Conservation (phyloP, 2,329 filamentous ascomycete species). For the Colletotrichum shisoi region DNA sequence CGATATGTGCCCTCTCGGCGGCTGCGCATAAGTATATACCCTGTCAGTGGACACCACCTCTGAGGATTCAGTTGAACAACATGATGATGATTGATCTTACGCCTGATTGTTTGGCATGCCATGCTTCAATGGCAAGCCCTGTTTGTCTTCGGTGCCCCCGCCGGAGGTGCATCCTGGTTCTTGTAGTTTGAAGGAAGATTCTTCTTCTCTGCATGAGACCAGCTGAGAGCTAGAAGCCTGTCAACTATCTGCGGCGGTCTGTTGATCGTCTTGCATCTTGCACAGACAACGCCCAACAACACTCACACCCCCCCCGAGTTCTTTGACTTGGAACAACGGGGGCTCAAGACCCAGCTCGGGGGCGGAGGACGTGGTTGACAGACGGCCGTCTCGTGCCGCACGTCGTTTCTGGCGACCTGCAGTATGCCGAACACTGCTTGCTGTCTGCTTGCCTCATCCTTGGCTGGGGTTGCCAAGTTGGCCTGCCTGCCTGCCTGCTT, state of each 20-base stretch:
- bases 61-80: not conserved
- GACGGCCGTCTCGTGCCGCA: not conserved
- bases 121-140: not conserved
- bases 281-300: constrained; percentile 6
- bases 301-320: not conserved
- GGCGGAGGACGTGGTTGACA: not conserved
- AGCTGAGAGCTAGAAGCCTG: constrained; percentile 5
- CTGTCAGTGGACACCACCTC: not conserved
- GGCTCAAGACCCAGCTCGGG: not conserved
- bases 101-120: not conserved
- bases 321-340: not conserved
- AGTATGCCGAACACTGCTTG: constrained; percentile 12
- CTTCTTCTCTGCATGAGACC: constrained; percentile 4
- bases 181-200: constrained; percentile 1
- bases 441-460: constrained; percentile 3
- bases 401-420: constrained; percentile 25
- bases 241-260: not conserved
- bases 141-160: not conserved
- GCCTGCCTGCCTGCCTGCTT: not conserved
- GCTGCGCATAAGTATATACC: constrained; percentile 1
- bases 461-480: constrained; percentile 3
- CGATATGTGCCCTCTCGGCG: constrained; percentile 3
- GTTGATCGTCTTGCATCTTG: not conserved
- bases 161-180: no score
- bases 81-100: not conserved